Conservation (phyloP, 1,284 basidiomycete genomes). For the Puccinia novopanici region DNA sequence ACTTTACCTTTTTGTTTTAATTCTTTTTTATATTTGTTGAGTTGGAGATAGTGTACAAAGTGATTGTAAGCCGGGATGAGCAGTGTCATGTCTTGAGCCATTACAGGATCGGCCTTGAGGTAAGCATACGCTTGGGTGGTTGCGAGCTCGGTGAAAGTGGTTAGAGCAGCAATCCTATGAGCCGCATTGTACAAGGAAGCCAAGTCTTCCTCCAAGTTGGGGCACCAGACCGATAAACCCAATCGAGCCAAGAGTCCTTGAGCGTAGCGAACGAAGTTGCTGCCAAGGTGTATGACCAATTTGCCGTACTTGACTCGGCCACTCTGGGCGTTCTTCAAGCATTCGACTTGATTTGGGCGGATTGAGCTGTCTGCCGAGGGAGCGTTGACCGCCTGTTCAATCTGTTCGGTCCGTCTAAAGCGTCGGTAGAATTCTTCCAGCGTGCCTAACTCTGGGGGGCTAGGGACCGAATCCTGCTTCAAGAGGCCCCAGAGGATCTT, state of each 20-base stretch:
- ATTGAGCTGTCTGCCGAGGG: too few species aligned
- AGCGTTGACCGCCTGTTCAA: slow-evolving; percentile 15
- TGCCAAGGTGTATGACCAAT: slow-evolving; percentile 2
- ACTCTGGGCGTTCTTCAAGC: background rate
- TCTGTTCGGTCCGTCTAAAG: background rate
- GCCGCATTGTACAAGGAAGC: slow-evolving; percentile 33
- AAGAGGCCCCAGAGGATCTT: slow-evolving; percentile 38
- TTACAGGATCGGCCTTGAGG: slow-evolving; percentile 5
- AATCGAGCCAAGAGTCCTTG: slow-evolving; percentile 24
- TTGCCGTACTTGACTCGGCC: background rate
- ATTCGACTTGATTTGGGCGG: background rate
- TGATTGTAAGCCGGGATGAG: slow-evolving; percentile 34
- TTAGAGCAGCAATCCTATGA: slow-evolving; percentile 33
- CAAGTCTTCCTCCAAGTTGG: slow-evolving; percentile 15
- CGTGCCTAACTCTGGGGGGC: background rate
- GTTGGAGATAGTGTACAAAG: slow-evolving; percentile 22
- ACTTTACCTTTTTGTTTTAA: slow-evolving; percentile 25
- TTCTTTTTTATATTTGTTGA: slow-evolving; percentile 7
- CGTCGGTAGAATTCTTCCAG: slow-evolving; percentile 14
- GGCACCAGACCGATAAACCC: slow-evolving; percentile 23
- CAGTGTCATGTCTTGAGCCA: background rate
- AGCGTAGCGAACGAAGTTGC: slow-evolving; percentile 5
- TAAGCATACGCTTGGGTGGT: slow-evolving; percentile 11
- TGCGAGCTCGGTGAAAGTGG: slow-evolving; percentile 24
- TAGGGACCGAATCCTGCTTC: slow-evolving; percentile 31